A percentile compares a stretch with the other conserved stretches of the same genome.
These are phyloP conservation scores for Entoloma clypeatum DNA, from an alignment of 1,284 basidiomycete species.

Conservation along the genomic window DNA sequence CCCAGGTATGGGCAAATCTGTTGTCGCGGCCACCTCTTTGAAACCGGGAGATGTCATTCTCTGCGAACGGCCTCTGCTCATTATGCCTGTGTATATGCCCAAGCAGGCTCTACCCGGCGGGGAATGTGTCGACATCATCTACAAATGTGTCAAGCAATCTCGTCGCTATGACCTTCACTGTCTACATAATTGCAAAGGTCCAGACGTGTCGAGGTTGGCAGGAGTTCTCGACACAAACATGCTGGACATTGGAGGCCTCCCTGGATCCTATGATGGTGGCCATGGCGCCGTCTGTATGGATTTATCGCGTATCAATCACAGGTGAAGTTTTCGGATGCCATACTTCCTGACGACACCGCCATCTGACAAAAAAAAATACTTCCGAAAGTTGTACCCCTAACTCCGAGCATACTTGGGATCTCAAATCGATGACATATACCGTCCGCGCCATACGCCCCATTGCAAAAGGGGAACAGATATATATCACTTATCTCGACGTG, in stretches of 20 bases:
- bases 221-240: slow-evolving; percentile 15
- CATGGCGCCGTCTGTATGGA: slow-evolving; percentile 3
- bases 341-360: no score
- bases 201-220: not conserved
- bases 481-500: slow-evolving; percentile 10
- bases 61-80: slow-evolving; percentile 11
- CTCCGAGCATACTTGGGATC: slow-evolving; percentile 8
- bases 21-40: slow-evolving; percentile 3
- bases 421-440: slow-evolving; percentile 6
- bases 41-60: slow-evolving; percentile 14
- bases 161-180: not conserved
- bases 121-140: not conserved
- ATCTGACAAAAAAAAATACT: no score
- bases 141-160: not conserved
- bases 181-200: slow-evolving; percentile 16
- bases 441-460: slow-evolving; percentile 15
- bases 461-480: slow-evolving; percentile 14
- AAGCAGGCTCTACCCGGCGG: not conserved
- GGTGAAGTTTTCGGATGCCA: no score
- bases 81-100: slow-evolving; percentile 1
- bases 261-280: slow-evolving; percentile 8
- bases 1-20: slow-evolving; percentile 11
- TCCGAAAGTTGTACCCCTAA: slow-evolving; percentile 18
- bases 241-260: slow-evolving; percentile 9
- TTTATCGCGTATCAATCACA: slow-evolving; percentile 10